Base-by-base conservation (phyloP, 164 flowering plant genomes). In the Brasenia schreberi region DNA sequence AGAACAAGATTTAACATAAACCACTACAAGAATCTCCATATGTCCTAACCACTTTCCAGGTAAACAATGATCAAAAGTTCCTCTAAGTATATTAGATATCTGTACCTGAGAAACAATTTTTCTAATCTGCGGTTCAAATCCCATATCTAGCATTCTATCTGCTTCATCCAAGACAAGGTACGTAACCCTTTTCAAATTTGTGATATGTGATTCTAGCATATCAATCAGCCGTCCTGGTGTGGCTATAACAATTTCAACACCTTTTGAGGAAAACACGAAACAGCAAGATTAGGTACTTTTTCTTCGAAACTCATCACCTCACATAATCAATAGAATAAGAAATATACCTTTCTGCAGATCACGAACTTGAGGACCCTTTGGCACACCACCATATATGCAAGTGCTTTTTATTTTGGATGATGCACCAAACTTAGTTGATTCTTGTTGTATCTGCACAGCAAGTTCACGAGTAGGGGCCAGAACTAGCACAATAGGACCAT, bases 401-500 rank as follows among this genome's bases (percentile, higher is more conserved):
- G 98, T 94, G 73, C 76, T 91, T 69, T 94, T 94, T 69, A 94
- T 80, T 76, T 72, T 87, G 72, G 98, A 94, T n/a, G 98, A 91
- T 66, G 96, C 79, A 72, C 98, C 99, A 82, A 95, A 95, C 74
- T 95, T 95, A 5, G 96, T 73, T 49, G 96, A 81, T 79, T 95
- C 99, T 79, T 92, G 96, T 74, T 95, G 99, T 77, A 95, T 95
- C 77, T 95, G 99, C 68, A 95, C 98, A 71, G 99, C 99, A 78
- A 95, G 99, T 77, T 95, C 99, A 72, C 99, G 96, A 9, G 99
- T 95, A 71, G 99, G 99, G 69, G 99, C 99, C 66, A 95, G 79
- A 61, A 87, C 99, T 74, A 95, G 79, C 33, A 95, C 99, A 79
- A 95, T 95, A 61, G 98, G 98, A n/a, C 98, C 99, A 80, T 95